Base-by-base conservation (phyloP, 345 rosid genomes). In the Rhodamnia rubescens region DNA sequence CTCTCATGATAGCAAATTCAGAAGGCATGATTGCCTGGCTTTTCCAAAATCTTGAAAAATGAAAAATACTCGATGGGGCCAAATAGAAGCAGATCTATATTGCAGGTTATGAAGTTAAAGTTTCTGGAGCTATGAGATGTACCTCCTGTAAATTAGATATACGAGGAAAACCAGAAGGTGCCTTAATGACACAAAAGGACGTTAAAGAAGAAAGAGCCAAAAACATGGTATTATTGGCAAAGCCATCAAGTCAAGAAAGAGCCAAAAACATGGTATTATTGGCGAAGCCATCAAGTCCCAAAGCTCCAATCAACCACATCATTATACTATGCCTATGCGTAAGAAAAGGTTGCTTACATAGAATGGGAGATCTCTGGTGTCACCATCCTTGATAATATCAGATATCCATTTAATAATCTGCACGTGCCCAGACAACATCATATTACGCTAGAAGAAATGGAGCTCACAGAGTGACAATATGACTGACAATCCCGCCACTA, bases 321-420 rank as follows among this genome's bases (percentile, higher is more conserved):
- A 7, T 15, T 61, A 15, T 61, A 61, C 8, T 29, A 64, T 64
- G 75, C 75, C 42, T 64, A 69, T 58, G n/a, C 54, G 26, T 16
- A 84, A 47, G 61, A 54, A 50, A 53, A 59, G 80, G 47, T 53
- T 32, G 74, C 92, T 90, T 93, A 97, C 99, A 88, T 91, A 95
- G 90, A 91, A 93, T 14, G 98, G 98, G 82, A 97, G 93, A 85
- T 97, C 93, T 86, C 89, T 90, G 87, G 93, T 89, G 90, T 97
- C 99, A 53, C 99, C 98, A 85, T 97, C 99, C 87, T 90, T 90
- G 74, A 97, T 90, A 89, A 93, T 97, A 87, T 87, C 90, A 7
- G 99, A 92, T 53, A 94, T 91, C 98, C 99, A 97, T 83, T 85
- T 84, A 53, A 92, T 91, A 85, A 97, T 94, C 98, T 96, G 93